Conservation (phyloP, 768 basidiomycete species). For the Phaeotremella fagi region DNA sequence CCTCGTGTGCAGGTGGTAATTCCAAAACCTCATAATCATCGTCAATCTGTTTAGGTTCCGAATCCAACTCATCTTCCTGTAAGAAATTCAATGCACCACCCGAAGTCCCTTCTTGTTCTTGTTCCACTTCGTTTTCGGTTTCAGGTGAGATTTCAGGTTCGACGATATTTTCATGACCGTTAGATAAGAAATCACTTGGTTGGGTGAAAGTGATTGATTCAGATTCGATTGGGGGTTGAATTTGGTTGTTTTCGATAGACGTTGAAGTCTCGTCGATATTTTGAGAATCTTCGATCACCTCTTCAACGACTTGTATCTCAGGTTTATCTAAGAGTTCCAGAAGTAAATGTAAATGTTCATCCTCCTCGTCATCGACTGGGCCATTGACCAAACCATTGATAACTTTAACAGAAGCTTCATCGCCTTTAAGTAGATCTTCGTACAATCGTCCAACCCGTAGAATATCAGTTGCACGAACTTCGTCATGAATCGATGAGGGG, state of each 20-base stretch:
- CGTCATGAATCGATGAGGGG: conserved; percentile 26
- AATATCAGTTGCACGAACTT: conserved; percentile 38
- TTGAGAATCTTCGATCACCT: conserved; percentile 3
- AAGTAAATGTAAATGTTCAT: conserved; percentile 32
- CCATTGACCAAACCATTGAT: conserved; percentile 22
- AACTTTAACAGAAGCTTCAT: conserved; percentile 15
- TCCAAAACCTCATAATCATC: conserved; percentile 22
- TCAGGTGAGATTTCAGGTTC: not conserved
- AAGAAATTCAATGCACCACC: conserved; percentile 33
- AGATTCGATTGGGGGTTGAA: not conserved
- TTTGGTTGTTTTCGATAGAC: not conserved
- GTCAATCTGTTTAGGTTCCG: conserved; percentile 2
- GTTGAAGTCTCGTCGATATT: not conserved
- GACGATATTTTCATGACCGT: not conserved
- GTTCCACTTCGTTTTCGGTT: not conserved
- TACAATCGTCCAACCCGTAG: conserved; percentile 34
- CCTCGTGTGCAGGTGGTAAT: conserved; percentile 17
- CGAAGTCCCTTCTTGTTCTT: not conserved
- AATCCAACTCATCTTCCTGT: conserved; percentile 40
- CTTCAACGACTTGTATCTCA: conserved; percentile 6
- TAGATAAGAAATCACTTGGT: not conserved
- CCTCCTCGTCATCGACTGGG: conserved; percentile 30
- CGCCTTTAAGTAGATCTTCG: conserved; percentile 30
- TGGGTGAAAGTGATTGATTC: not conserved
- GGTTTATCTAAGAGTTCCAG: conserved; percentile 18